These are phyloP conservation scores for Aspergillus heteromorphus DNA, from an alignment of 495 filamentous ascomycete genomes.

Conservation along the genomic window DNA sequence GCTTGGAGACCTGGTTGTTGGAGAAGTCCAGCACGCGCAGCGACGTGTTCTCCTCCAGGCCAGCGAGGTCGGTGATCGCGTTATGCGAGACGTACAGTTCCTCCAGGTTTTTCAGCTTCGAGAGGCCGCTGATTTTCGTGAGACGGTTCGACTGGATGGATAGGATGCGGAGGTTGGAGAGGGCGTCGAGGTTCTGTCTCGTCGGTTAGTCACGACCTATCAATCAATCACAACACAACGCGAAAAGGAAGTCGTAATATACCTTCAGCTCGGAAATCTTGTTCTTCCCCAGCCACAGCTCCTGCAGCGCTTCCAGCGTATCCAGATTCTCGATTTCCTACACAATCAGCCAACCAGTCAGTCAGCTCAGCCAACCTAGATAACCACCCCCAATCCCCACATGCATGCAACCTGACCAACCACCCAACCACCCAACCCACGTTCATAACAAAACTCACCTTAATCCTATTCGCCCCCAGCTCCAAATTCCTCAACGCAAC, in stretches of 20 bases:
- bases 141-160: constrained; percentile 98
- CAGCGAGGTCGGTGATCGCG: constrained; percentile 69
- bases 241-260: not conserved
- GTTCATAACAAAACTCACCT: constrained; percentile 37
- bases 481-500: constrained; percentile 75
- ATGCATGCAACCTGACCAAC: too few species aligned
- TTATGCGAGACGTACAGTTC: constrained; percentile 99
- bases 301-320: constrained; percentile 64
- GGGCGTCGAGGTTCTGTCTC: constrained; percentile 54
- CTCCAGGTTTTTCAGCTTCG: constrained; percentile 70
- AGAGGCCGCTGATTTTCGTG: constrained; percentile 69
- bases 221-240: not conserved
- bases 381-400: too few species aligned
- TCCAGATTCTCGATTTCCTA: constrained; percentile 86
- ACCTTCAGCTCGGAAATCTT: constrained; percentile 85
- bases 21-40: constrained; percentile 84
- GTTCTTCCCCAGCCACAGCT: constrained; percentile 97
- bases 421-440: not conserved
- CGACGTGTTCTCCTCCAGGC: constrained; percentile 62
- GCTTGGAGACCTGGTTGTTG: constrained; percentile 75
- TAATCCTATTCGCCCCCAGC: constrained; percentile 84
- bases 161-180: constrained; percentile 79
- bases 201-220: not conserved
- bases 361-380: too few species aligned
- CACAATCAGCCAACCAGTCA: constrained; percentile 9